Evolutionary conservation across 768 basidiomycete species (phyloP).

Genomic region (Multifurca ochricompacta): DNA sequence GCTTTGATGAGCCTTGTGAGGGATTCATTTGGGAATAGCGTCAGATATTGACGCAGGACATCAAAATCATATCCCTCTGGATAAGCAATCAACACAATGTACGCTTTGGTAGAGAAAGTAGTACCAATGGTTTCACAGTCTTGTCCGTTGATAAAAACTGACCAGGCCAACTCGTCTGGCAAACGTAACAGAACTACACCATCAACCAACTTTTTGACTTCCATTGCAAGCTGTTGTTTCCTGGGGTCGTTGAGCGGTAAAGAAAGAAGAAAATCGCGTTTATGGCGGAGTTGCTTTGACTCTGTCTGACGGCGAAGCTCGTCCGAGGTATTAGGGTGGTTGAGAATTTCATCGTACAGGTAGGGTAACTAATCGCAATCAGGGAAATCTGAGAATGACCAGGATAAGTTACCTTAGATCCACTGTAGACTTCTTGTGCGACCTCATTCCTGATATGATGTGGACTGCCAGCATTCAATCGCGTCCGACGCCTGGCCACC

Average conservation of each 20-base stretch:
- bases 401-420: conserved; percentile 44
- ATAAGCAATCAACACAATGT: conserved; percentile 2
- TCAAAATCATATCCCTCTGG: conserved; percentile 55
- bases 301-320: conserved; percentile 74
- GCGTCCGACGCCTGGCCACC: conserved; percentile 66
- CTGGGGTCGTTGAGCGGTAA: conserved; percentile 46
- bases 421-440: conserved; percentile 51
- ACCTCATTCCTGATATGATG: conserved; percentile 58
- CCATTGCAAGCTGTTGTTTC: conserved; percentile 35
- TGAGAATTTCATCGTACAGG: conserved; percentile 72
- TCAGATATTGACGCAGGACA: conserved; percentile 51
- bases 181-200: conserved; percentile 72
- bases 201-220: conserved; percentile 63
- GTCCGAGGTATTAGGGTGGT: conserved; percentile 73
- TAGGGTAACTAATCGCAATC: conserved; percentile 48
- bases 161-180: conserved; percentile 80
- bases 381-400: not conserved
- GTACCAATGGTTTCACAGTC: conserved; percentile 62
- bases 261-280: conserved; percentile 51
- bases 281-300: conserved; percentile 61
- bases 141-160: conserved; percentile 60
- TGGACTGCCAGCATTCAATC: conserved; percentile 59
- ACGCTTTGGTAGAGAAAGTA: conserved; percentile 4
- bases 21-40: conserved; percentile 53
- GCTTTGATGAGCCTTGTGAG: conserved; percentile 53